A percentile compares a stretch with the other conserved stretches of the same genome.
These are phyloP conservation scores for Tilletia indica DNA, from an alignment of 1,284 basidiomycete genomes.

Conservation along the genomic window DNA sequence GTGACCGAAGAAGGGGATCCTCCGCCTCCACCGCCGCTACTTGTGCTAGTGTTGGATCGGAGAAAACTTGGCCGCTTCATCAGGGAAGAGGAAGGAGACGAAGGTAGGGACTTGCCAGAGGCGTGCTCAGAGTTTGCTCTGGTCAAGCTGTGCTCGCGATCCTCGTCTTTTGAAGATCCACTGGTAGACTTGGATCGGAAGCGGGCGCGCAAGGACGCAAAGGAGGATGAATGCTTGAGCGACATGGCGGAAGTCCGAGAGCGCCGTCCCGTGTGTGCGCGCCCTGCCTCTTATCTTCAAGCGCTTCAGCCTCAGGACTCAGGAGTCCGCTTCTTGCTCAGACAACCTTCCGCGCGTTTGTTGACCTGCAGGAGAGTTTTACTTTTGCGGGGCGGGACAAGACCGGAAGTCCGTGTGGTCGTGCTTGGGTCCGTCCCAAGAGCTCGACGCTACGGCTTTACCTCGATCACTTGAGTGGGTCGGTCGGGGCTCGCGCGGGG, in stretches of 20 bases:
- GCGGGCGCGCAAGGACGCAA: not conserved
- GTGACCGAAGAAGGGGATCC: too few species aligned
- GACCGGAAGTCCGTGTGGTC: too few species aligned
- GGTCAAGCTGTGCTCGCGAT: not conserved
- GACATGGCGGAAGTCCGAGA: not conserved
- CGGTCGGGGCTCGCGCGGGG: too few species aligned
- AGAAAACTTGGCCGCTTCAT: conserved; percentile 5
- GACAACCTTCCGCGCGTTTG: too few species aligned
- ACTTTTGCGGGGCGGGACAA: too few species aligned
- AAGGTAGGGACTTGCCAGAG: not conserved
- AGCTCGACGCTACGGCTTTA: too few species aligned
- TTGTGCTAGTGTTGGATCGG: not conserved
- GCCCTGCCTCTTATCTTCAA: too few species aligned
- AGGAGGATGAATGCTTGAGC: conserved; percentile 10
- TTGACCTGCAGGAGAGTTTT: too few species aligned
- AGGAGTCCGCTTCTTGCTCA: too few species aligned
- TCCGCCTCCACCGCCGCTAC: not conserved
- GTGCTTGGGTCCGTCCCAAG: too few species aligned
- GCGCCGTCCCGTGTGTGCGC: not conserved
- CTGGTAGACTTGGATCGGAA: not conserved
- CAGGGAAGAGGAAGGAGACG: not conserved
- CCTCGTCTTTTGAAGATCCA: not conserved
- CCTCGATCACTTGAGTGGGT: too few species aligned
- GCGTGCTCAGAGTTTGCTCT: not conserved
- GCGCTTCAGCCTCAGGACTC: not conserved